phyloP scores from a whole-genome alignment of 2,329 filamentous ascomycete genomes.

The Phaeosphaeriaceae sp. region DNA sequence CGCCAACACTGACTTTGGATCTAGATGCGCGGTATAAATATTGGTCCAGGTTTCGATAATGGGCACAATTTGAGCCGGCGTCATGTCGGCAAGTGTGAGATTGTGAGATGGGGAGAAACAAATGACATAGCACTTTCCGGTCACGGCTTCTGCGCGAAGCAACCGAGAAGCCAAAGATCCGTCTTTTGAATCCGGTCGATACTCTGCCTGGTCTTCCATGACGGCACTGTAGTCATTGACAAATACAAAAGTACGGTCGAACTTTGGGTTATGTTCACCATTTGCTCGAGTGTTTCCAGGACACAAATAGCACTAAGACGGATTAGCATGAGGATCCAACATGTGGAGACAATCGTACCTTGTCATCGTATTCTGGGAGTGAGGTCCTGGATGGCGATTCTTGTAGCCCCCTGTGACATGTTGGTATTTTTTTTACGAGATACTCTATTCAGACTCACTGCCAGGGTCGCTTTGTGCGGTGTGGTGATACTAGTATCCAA shows the following conservation, averaged over 20 bases:
- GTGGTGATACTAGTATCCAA: constrained; percentile 93
- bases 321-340: constrained; percentile 23
- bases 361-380: constrained; percentile 78
- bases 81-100: constrained; percentile 89
- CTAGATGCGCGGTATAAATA: constrained; percentile 83
- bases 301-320: constrained; percentile 83
- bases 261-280: constrained; percentile 85
- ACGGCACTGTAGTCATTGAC: constrained; percentile 98
- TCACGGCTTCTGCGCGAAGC: constrained; percentile 83
- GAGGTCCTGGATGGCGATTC: constrained; percentile 56
- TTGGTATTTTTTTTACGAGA: constrained; percentile 8
- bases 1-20: constrained; percentile 70
- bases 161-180: constrained; percentile 72
- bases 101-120: constrained; percentile 93
- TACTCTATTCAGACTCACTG: constrained; percentile 68
- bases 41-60: constrained; percentile 90
- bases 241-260: constrained; percentile 88
- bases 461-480: constrained; percentile 96
- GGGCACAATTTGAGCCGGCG: constrained; percentile 75
- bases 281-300: constrained; percentile 88
- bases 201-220: constrained; percentile 88
- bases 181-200: constrained; percentile 61
- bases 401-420: constrained; percentile 52
- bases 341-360: constrained; percentile 40
- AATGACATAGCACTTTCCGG: constrained; percentile 94